These are phyloP conservation scores for Wickerhamomyces alni DNA, from an alignment of 805 yeast species.

Conservation along the genomic window DNA sequence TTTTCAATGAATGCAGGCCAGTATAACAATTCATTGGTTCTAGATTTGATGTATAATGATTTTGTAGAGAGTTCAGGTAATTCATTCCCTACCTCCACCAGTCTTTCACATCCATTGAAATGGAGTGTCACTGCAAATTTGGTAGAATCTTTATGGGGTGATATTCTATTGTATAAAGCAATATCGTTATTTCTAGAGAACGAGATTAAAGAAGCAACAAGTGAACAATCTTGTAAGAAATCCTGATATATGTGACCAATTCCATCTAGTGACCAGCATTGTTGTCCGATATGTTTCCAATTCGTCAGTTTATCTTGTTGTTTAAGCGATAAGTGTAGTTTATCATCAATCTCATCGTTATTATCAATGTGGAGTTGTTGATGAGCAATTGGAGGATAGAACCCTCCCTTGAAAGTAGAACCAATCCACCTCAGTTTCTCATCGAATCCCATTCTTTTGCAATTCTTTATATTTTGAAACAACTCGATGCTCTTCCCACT, in stretches of 20 bases:
- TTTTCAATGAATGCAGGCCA: slow-evolving; percentile 80
- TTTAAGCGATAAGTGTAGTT: slow-evolving; percentile 7
- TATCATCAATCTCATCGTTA: slow-evolving; percentile 1
- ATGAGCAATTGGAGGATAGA: slow-evolving; percentile 1
- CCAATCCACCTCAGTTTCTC: slow-evolving; percentile 1
- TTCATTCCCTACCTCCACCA: slow-evolving; percentile 39
- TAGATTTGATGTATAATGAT: slow-evolving; percentile 14
- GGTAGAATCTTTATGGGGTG: slow-evolving; percentile 19
- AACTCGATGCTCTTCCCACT: neutral
- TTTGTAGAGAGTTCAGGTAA: slow-evolving; percentile 32
- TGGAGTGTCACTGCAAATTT: slow-evolving; percentile 35
- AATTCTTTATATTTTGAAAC: neutral
- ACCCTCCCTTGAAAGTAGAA: slow-evolving; percentile 1
- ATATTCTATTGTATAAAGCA: slow-evolving; percentile 3
- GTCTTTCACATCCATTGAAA: slow-evolving; percentile 49
- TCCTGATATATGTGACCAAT: slow-evolving; percentile 39
- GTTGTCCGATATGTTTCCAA: slow-evolving; percentile 4
- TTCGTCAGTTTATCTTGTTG: slow-evolving; percentile 6
- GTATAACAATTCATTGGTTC: slow-evolving; percentile 10
- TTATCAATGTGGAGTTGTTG: neutral
- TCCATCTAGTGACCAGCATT: slow-evolving; percentile 18
- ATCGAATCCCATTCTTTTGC: neutral
- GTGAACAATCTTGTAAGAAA: slow-evolving; percentile 61
- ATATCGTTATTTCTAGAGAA: slow-evolving; percentile 26
- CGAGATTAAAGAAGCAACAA: slow-evolving; percentile 63